A percentile compares a stretch with the other conserved stretches of the same genome.
Conservation (phyloP, 2,329 filamentous ascomycete genomes). For the Paecilomyces variotii region DNA sequence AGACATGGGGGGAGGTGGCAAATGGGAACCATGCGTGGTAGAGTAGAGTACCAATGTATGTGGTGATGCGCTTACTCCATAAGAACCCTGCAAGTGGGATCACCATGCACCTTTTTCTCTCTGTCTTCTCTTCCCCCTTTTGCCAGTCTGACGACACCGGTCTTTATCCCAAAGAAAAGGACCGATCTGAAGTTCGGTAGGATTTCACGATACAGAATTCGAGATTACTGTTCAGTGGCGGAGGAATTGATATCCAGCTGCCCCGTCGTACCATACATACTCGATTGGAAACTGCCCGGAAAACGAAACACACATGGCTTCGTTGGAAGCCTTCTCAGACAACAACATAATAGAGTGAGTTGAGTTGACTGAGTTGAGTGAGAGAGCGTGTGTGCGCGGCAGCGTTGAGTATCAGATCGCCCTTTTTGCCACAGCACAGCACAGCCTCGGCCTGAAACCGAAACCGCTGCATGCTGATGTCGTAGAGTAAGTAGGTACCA, state of each 20-base stretch:
- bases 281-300: no score
- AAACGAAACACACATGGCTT: no score
- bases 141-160: background rate
- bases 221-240: background rate
- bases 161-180: background rate
- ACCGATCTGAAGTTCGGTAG: background rate
- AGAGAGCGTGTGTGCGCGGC: background rate
- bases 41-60: no score
- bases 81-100: no score
- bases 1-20: background rate
- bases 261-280: no score
- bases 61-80: no score
- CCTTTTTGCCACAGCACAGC: background rate
- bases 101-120: no score
- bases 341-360: no score
- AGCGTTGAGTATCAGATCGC: background rate
- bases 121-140: no score
- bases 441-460: background rate
- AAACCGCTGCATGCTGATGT: background rate
- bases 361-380: no score
- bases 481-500: background rate
- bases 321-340: no score
- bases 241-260: no score
- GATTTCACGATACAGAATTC: background rate
- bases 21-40: background rate